Conservation (phyloP, 2,329 filamentous ascomycete genomes). For the Hypomyces perniciosus region DNA sequence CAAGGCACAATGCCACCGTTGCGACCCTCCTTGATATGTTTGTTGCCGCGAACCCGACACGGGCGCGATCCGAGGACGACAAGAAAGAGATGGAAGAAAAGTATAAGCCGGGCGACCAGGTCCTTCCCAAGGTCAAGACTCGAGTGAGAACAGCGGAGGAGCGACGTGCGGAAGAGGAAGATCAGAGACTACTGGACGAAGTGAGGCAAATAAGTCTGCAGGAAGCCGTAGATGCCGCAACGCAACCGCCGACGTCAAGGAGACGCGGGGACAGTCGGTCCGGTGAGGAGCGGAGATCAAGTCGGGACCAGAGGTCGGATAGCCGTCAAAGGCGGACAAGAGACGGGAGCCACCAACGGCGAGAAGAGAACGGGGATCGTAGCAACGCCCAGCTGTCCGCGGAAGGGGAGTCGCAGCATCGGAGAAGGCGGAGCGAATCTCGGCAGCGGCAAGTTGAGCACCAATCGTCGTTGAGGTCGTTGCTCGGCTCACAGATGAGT, state of each 20-base stretch:
- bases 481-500: conserved; percentile 75
- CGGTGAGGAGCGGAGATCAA: conserved; percentile 25
- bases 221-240: conserved; percentile 45
- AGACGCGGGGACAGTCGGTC: conserved; percentile 31
- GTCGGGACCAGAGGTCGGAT: conserved; percentile 25
- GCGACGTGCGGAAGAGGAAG: conserved; percentile 55
- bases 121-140: conserved; percentile 58
- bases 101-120: conserved; percentile 76
- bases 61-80: conserved; percentile 63
- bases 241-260: conserved; percentile 22
- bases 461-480: conserved; percentile 78
- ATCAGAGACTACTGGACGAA: conserved; percentile 63
- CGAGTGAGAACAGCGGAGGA: conserved; percentile 48
- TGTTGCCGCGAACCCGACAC: conserved; percentile 70
- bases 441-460: conserved; percentile 67
- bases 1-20: conserved; percentile 83
- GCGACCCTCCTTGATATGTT: conserved; percentile 88
- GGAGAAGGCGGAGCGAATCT: conserved; percentile 39
- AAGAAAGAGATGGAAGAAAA: conserved; percentile 67
- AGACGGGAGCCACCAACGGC: conserved; percentile 18
- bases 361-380: conserved; percentile 21
- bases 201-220: conserved; percentile 68
- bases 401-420: conserved; percentile 22
- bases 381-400: conserved; percentile 34
- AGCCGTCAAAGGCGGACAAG: conserved; percentile 23